Base-by-base conservation (phyloP, 2,329 filamentous ascomycete species). In the Leptodontidium sp. region DNA sequence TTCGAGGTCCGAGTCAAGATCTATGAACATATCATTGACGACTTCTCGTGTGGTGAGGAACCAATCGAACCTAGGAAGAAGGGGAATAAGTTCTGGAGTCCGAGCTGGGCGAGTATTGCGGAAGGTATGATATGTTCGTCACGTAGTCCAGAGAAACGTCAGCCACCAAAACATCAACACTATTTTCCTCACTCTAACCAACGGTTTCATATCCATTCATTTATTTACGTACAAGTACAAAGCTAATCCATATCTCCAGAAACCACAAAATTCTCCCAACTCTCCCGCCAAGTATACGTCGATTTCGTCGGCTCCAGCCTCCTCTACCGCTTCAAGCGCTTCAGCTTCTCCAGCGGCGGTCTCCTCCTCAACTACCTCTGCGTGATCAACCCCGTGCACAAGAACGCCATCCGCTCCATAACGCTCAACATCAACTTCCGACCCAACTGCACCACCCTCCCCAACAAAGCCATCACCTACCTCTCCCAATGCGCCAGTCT, bases 321-420 rank as follows among this genome's bases (percentile, higher is more conserved):
- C 17, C 59, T 70, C 17, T 70, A 70, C 64, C 15, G 29, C 29
- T 35, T 65, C 7, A 45, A 52, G 12, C 32, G 38, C n/a, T 71
- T 69, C 35, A 26, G 5, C 3, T 70, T 68, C 43, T 15, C n/a
- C 12, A 70, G 64, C 43, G 59, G 64, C 2, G 15, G n/a, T 4
- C 43, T 61, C 21, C 68, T 70, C 59, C 61, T 68, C 15, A 68
- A 70, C 26, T 71, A 71, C 40, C 40, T 71, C 17, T 65, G 57
- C 11, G 64, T 68, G 35, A 71, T 71, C 17, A 66, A 69, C 40
- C 69, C 69, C 0, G 35, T 65, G 1, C 69, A 71, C 58, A 66
- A 65, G 38, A 65, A 65, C 24, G 43, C 64, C 35, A 66, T 70
- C 21, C 52, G 43, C 21, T 50, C 49, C 32, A 53, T 67, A 43